Percentiles rank a stretch among this genome's conserved stretches.
These are phyloP conservation scores for Globisporangium emineosum DNA, from an alignment of 352 stramenopile genomes.

Conservation along the genomic window DNA sequence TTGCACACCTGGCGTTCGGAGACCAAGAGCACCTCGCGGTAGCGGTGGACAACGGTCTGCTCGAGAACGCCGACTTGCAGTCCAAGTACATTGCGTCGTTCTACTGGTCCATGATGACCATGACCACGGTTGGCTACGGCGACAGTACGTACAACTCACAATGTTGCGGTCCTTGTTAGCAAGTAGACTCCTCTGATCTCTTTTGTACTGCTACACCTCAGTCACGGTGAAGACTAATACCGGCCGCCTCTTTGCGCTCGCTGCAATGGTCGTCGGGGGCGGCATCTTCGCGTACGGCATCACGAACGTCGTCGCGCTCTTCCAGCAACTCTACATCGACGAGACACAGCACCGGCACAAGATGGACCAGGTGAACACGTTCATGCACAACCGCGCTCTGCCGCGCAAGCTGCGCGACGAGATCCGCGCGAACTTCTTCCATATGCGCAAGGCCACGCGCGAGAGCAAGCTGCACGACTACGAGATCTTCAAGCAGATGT, in stretches of 20 bases:
- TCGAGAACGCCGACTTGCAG: slow-evolving; percentile 51
- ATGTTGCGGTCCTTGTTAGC: too few relatives aligned
- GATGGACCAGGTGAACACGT: slow-evolving; percentile 76
- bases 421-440: slow-evolving; percentile 76
- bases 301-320: slow-evolving; percentile 76
- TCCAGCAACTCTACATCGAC: slow-evolving; percentile 71
- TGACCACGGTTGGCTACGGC: slow-evolving; percentile 77
- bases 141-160: too few relatives aligned
- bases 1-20: slow-evolving; percentile 66
- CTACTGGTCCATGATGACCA: slow-evolving; percentile 89
- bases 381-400: slow-evolving; percentile 64
- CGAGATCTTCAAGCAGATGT: slow-evolving; percentile 68
- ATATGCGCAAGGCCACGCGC: slow-evolving; percentile 67
- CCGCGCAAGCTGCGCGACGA: slow-evolving; percentile 69
- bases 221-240: slow-evolving; percentile 69
- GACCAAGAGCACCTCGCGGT: slow-evolving; percentile 45
- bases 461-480: slow-evolving; percentile 68
- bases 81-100: slow-evolving; percentile 75
- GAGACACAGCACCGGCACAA: slow-evolving; percentile 64
- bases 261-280: slow-evolving; percentile 68
- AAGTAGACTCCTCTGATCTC: not conserved
- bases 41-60: slow-evolving; percentile 33
- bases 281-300: slow-evolving; percentile 86
- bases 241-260: slow-evolving; percentile 64
- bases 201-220: slow-evolving; percentile 15